Conservation (phyloP, 768 basidiomycete species). For the Serpula lacrymans region DNA sequence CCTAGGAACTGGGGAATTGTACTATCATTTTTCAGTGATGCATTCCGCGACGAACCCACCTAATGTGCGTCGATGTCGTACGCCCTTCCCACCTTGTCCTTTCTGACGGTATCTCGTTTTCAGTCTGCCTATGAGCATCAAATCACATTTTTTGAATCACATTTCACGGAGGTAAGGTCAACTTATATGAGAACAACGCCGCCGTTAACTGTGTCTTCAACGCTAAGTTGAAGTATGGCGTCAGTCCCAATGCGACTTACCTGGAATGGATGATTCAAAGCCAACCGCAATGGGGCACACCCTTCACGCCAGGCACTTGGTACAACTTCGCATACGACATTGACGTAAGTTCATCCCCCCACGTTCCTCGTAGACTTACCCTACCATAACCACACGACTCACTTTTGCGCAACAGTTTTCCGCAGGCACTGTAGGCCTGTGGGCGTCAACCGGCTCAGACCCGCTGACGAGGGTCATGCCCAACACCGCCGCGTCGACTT, state of each 20-base stretch:
- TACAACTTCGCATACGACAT: constrained; percentile 69
- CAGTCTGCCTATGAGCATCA: constrained; percentile 57
- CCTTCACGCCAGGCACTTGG: constrained; percentile 52
- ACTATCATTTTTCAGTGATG: constrained; percentile 61
- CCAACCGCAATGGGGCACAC: constrained; percentile 45
- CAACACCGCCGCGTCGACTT: constrained; percentile 46
- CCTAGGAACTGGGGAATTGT: constrained; percentile 54
- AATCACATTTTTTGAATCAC: constrained; percentile 60
- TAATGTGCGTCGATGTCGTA: constrained; percentile 34
- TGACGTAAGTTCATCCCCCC: constrained; percentile 35
- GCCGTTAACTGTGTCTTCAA: constrained; percentile 2
- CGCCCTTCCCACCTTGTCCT: too few relatives aligned
- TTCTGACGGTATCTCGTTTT: background rate
- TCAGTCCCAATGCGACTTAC: constrained; percentile 44
- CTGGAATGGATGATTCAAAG: constrained; percentile 52
- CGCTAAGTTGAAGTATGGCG: constrained; percentile 52
- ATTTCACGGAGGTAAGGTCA: constrained; percentile 51
- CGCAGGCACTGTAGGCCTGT: constrained; percentile 51
- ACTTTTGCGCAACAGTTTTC: constrained; percentile 39
- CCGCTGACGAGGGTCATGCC: constrained; percentile 49
- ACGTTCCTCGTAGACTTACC: background rate
- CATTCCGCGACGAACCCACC: constrained; percentile 47
- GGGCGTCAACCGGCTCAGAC: constrained; percentile 47
- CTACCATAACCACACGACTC: background rate
- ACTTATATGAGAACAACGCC: background rate